Evolutionary conservation across 108 stramenopile species (phyloP).

Genomic region (Schizochytrium sp.): DNA sequence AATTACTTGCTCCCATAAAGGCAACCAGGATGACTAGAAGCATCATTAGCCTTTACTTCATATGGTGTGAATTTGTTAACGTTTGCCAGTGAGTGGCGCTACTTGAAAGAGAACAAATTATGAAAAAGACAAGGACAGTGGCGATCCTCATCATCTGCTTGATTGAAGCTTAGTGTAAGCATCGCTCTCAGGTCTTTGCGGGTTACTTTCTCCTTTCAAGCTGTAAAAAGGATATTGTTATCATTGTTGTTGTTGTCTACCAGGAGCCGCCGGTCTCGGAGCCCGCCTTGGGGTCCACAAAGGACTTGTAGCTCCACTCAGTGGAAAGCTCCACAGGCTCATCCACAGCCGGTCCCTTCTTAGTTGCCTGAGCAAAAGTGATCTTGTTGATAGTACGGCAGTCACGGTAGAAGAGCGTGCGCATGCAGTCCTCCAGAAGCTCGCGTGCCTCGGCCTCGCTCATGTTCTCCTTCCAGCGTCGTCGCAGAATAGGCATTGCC

Average conservation of each 20-base stretch:
- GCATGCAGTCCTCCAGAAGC: conserved; percentile 95
- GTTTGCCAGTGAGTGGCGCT: too few species aligned
- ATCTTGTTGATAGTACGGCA: conserved; percentile 78
- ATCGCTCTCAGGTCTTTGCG: too few species aligned
- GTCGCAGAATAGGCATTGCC: conserved; percentile 92
- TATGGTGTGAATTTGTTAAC: too few species aligned
- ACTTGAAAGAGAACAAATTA: too few species aligned
- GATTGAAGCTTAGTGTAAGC: too few species aligned
- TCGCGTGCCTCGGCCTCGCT: conserved; percentile 93
- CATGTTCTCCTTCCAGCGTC: conserved; percentile 88
- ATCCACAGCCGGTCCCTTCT: conserved; percentile 66
- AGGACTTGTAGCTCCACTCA: conserved; percentile 70
- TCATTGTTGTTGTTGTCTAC: neutral
- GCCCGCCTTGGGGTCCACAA: conserved; percentile 69
- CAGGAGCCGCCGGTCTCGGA: conserved; percentile 58
- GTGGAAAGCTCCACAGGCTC: conserved; percentile 70
- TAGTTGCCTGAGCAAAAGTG: conserved; percentile 62
- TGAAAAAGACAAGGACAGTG: too few species aligned
- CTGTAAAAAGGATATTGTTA: too few species aligned
- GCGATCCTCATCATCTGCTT: too few species aligned
- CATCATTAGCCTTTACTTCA: too few species aligned
- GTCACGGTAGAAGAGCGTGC: conserved; percentile 96
- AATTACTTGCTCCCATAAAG: too few species aligned
- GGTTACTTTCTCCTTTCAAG: too few species aligned
- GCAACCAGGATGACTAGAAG: too few species aligned